A percentile compares a stretch with the other conserved stretches of the same genome.
These are phyloP conservation scores for Parasarocladium wereldwijsianum DNA, from an alignment of 2,329 filamentous ascomycete species.

Conservation along the genomic window DNA sequence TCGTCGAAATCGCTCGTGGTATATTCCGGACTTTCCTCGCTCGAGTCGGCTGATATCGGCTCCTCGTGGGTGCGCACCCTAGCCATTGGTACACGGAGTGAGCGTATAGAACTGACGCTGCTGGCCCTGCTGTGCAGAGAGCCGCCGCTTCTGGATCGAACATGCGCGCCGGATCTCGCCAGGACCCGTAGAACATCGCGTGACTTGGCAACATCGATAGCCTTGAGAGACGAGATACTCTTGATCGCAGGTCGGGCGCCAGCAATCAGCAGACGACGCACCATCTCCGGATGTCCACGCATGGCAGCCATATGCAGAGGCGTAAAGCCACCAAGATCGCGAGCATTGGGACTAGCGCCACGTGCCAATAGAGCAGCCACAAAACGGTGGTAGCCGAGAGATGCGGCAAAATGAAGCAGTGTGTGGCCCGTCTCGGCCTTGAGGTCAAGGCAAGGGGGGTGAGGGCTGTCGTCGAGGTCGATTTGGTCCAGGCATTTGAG, in stretches of 20 bases:
- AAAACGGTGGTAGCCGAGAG: conserved; percentile 59
- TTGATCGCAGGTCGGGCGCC: conserved; percentile 59
- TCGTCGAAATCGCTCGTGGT: conserved; percentile 28
- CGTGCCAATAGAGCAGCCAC: conserved; percentile 63
- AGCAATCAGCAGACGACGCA: conserved; percentile 56
- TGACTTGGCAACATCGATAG: conserved; percentile 56
- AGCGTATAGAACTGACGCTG: conserved; percentile 52
- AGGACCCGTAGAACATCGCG: conserved; percentile 49
- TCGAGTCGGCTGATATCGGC: conserved; percentile 24
- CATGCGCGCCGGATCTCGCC: conserved; percentile 44
- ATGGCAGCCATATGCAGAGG: conserved; percentile 71
- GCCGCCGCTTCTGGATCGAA: conserved; percentile 51
- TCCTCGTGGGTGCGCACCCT: conserved; percentile 17
- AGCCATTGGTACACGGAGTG: conserved; percentile 46
- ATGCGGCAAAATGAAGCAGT: conserved; percentile 67
- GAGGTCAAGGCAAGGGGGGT: conserved; percentile 52
- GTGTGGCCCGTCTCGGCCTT: conserved; percentile 56
- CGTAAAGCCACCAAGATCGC: conserved; percentile 68
- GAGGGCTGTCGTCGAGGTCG: conserved; percentile 60
- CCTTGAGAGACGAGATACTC: conserved; percentile 54
- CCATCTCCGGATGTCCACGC: conserved; percentile 60
- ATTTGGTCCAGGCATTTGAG: conserved; percentile 65
- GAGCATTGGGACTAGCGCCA: conserved; percentile 60
- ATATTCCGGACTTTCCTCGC: conserved; percentile 28
- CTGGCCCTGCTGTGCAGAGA: conserved; percentile 45